Conservation (phyloP, 2,329 filamentous ascomycete genomes). For the Fusarium camptoceras region DNA sequence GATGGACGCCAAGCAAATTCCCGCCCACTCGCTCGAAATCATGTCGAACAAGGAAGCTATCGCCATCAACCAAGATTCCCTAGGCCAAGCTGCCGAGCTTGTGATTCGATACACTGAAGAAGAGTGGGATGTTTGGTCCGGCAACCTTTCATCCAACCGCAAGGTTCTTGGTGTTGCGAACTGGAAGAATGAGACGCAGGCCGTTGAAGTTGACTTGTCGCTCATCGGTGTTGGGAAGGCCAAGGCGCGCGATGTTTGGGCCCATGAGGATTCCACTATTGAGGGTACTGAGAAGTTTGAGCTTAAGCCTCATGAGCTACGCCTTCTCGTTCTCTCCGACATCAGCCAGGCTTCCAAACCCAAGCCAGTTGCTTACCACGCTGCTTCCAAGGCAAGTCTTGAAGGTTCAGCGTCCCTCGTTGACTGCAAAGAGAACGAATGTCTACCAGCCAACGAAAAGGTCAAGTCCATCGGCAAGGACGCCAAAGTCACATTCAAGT, state of each 20-base stretch:
- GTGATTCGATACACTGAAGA: slow-evolving; percentile 60
- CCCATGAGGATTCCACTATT: slow-evolving; percentile 50
- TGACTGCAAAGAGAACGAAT: slow-evolving; percentile 54
- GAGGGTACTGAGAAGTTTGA: slow-evolving; percentile 49
- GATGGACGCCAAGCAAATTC: slow-evolving; percentile 54
- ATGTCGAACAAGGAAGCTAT: slow-evolving; percentile 66
- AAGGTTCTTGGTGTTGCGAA: slow-evolving; percentile 62
- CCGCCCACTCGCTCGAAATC: slow-evolving; percentile 55
- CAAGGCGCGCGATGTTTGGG: slow-evolving; percentile 55
- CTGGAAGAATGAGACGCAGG: slow-evolving; percentile 59
- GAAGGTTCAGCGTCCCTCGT: slow-evolving; percentile 51
- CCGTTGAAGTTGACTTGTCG: slow-evolving; percentile 56
- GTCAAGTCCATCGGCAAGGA: slow-evolving; percentile 53
- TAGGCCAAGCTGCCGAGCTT: slow-evolving; percentile 64
- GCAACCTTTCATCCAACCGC: slow-evolving; percentile 57
- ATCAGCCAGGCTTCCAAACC: slow-evolving; percentile 44
- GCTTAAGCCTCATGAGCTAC: slow-evolving; percentile 55
- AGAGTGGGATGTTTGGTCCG: slow-evolving; percentile 64
- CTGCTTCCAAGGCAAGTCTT: slow-evolving; percentile 52
- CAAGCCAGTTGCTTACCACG: slow-evolving; percentile 53
- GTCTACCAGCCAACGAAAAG: slow-evolving; percentile 58
- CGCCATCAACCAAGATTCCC: slow-evolving; percentile 67
- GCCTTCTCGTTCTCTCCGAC: slow-evolving; percentile 54
- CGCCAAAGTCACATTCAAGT: slow-evolving; percentile 53
- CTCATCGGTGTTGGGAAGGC: slow-evolving; percentile 56